Evolutionary conservation across 257 asterid genomes (phyloP), one percentile per base, ranked within the genome.

Genomic region (Petrea volubilis): DNA sequence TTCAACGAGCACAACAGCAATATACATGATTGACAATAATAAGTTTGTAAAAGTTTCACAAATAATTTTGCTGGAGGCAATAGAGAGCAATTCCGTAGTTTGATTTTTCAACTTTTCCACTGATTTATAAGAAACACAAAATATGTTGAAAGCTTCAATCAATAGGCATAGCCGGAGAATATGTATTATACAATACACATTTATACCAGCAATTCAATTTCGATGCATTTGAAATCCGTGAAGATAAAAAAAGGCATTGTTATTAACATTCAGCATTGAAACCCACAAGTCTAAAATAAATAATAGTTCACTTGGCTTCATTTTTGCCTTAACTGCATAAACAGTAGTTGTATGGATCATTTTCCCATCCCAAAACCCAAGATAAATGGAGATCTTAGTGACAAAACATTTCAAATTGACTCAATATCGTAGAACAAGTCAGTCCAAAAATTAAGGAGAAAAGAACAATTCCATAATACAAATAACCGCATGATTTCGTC

Each of bases 391-490:
- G 38, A 60, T 59, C 15, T 10, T 24, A 31, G 31, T 38, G 27
- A 59, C 62, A 53, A 61, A 51, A 41, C 34, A 57, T 27, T 64
- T 59, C 67, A 73, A 27, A 15, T 5, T 13, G 14, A 11, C 34
- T 21, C 28, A 40, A 75, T 36, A 75, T 18, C 20, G 36, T 18
- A 15, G 24, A 47, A 58, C 59, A 41, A 23, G 55, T 34, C 68
- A 23, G 11, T 31, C 72, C 17, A 40, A 63, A 18, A 74, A 21
- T 36, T 50, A 59, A n/a, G 38, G 41, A 41, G 8, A 31, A 59
- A 72, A 53, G n/a, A 63, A 15, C 28, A 46, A 40, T 18, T n/a
- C 38, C 72, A 62, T 20, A 38, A 43, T n/a, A 24, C 24, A 57
- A 47, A 21, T 13, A 61, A 71, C 41, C 7, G 46, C 69, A 9